These are phyloP conservation scores for Prunus mira DNA, from an alignment of 306 rosid genomes.

Conservation along the genomic window DNA sequence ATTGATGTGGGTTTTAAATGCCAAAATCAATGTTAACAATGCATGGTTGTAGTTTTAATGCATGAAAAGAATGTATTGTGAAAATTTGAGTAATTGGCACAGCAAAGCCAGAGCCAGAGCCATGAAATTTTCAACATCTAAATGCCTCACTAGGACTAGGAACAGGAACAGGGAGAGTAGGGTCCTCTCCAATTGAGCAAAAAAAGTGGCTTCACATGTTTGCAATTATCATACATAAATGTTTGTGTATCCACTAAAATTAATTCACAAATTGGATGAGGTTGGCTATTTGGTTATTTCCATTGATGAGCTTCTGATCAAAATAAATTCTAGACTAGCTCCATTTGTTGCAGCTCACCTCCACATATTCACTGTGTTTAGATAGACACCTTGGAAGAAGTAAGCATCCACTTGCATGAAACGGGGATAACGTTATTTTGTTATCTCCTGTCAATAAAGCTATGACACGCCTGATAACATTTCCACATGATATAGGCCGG, in stretches of 20 bases:
- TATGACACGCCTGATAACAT: no score
- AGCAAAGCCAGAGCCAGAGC: neutral
- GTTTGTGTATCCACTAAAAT: neutral
- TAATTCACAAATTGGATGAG: neutral
- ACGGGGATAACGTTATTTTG: fast-evolving
- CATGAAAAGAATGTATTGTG: neutral
- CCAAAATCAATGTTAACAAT: neutral
- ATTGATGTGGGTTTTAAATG: neutral
- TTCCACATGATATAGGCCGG: no score
- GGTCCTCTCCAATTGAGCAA: neutral
- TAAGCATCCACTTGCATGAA: no score
- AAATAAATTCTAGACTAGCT: neutral
- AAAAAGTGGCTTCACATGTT: neutral
- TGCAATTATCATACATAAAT: slow-evolving; percentile 1
- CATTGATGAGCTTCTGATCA: neutral
- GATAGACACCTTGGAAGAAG: neutral
- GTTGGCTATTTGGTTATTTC: neutral
- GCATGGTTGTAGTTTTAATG: neutral
- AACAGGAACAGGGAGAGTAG: neutral
- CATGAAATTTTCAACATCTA: neutral
- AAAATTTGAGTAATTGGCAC: neutral
- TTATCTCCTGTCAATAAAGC: no score
- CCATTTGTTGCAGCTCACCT: neutral
- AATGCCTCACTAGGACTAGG: neutral
- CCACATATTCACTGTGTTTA: neutral